Percentiles rank a stretch among this genome's conserved stretches.
Evolutionary conservation across 192 early-diverging fungal genomes (phyloP).

Genomic region (Dispira parvispora): DNA sequence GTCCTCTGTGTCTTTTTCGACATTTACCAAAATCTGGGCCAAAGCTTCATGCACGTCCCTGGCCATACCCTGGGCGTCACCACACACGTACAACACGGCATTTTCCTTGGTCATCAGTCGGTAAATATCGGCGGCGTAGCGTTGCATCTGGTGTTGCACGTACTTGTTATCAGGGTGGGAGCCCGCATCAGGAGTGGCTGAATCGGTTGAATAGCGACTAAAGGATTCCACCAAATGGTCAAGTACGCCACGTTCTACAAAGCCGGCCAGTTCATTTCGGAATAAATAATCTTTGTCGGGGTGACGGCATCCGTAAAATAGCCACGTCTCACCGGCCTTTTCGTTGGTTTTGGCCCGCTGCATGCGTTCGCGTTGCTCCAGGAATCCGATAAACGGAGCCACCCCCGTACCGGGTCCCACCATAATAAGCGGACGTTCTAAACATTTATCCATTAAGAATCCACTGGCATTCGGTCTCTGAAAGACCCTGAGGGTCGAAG

Average conservation of each 20-base stretch:
- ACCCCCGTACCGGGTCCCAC: constrained; percentile 90
- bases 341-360: constrained; percentile 22
- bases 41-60: constrained; percentile 68
- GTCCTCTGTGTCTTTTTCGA: constrained; percentile 15
- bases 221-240: constrained; percentile 39
- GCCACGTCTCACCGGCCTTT: constrained; percentile 18
- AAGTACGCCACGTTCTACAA: constrained; percentile 32
- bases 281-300: constrained; percentile 53
- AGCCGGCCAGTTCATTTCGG: constrained; percentile 35
- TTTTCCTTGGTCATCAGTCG: constrained; percentile 36
- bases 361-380: constrained; percentile 52
- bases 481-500: constrained; percentile 30
- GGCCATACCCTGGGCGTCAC: constrained; percentile 79
- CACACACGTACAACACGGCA: constrained; percentile 63
- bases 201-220: constrained; percentile 32
- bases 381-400: constrained; percentile 79
- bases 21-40: constrained; percentile 36
- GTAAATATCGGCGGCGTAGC: constrained; percentile 33
- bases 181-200: constrained; percentile 15
- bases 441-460: constrained; percentile 49
- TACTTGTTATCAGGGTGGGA: constrained; percentile 29
- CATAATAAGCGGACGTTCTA: constrained; percentile 56
- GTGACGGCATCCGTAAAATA: constrained; percentile 78
- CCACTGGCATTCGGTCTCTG: constrained; percentile 33
- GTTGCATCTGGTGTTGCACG: constrained; percentile 66